Evolutionary conservation across 345 rosid species (phyloP), one percentile per base, ranked within the genome.

Genomic region (Sonneratia caseolaris): DNA sequence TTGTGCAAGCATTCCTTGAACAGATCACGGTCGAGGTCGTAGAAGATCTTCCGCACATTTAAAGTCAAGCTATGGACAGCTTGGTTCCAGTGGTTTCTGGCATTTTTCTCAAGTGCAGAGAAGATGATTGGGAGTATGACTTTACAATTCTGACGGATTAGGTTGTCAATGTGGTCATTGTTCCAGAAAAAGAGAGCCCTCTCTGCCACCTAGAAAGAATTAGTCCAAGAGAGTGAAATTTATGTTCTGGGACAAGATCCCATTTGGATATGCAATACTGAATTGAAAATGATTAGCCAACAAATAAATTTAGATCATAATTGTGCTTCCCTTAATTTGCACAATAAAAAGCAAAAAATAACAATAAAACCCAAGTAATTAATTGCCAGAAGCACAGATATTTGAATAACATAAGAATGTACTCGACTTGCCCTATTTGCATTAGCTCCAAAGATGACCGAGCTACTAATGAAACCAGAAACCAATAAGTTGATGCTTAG

Each of bases 161-260:
- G 77, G 77, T 83, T 88, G 75, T 85, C 89, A 0, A 88, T 88
- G 82, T 88, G 93, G 70, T 86, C 85, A 59, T 88, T 86, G 82
- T 86, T 86, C 93, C 93, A 88, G 72, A 86, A 81, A 79, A 83
- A 86, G 74, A 88, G 76, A 66, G 93, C 90, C 82, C 91, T 79
- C 79, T 88, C 93, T 27, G 93, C 89, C 73, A 86, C 90, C 93
- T 88, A 81, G 73, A 76, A 14, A 81, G 10, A 48, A 76, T 55
- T 55, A 73, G 71, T 27, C 19, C 24, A 51, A 37, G 35, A 48
- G 65, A 73, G 65, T 73, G 68, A 73, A 64, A 70, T 24, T 24
- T 49, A 37, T 24, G 36, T 0, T 40, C 43, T 8, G 43, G 43
- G 43, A 40, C 43, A 40, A 40, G 43, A 40, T 55, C 24, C 18